Percentiles rank a stretch among this genome's conserved stretches.
phyloP scores from a whole-genome alignment of 2,329 filamentous ascomycete genomes.

The Orbilia oligospora region DNA sequence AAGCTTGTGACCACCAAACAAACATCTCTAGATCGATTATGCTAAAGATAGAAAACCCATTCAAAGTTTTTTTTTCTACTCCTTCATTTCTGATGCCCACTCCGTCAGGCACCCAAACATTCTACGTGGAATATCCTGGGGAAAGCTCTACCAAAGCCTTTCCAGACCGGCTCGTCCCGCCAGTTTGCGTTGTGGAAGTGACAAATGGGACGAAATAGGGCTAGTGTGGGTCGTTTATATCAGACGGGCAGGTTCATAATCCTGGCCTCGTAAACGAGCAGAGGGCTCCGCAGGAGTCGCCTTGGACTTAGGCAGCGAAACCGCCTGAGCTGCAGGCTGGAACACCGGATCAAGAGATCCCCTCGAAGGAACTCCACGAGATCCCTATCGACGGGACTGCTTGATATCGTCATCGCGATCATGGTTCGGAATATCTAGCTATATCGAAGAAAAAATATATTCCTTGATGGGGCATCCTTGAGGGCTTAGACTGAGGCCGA shows the following conservation, averaged over 20 bases:
- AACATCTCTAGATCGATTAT: slow-evolving; percentile 16
- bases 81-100: slow-evolving; percentile 3
- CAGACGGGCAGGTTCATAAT: slow-evolving; percentile 24
- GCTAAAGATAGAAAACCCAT: slow-evolving; percentile 49
- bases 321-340: slow-evolving; percentile 28
- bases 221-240: slow-evolving; percentile 25
- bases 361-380: slow-evolving; percentile 36
- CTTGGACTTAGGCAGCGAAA: slow-evolving; percentile 53
- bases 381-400: slow-evolving; percentile 8
- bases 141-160: slow-evolving; percentile 13
- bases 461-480: slow-evolving; percentile 52
- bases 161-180: slow-evolving; percentile 27
- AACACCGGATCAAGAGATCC: neutral
- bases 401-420: slow-evolving; percentile 12
- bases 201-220: slow-evolving; percentile 14
- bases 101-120: slow-evolving; percentile 36
- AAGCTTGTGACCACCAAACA: slow-evolving; percentile 29
- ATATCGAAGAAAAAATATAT: slow-evolving; percentile 30
- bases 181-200: slow-evolving; percentile 31
- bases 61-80: neutral
- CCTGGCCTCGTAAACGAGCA: slow-evolving; percentile 13
- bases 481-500: slow-evolving; percentile 52
- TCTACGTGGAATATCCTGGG: slow-evolving; percentile 10
- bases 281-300: slow-evolving; percentile 29
- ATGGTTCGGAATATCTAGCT: slow-evolving; percentile 44